Evolutionary conservation across 805 yeast species (phyloP).

Genomic region (Candida maris): DNA sequence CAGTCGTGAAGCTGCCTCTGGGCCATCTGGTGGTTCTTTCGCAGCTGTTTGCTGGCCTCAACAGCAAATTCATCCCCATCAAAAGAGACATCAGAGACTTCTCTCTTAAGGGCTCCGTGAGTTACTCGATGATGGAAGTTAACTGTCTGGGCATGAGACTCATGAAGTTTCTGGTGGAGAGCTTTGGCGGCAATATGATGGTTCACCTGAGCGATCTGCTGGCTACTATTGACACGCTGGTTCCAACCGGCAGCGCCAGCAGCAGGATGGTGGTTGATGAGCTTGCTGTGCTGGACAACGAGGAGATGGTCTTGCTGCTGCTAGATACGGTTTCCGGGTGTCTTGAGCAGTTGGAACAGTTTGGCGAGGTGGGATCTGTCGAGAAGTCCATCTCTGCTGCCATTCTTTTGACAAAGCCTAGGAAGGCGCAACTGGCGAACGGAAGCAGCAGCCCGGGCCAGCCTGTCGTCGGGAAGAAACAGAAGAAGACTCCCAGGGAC

Average conservation of each 20-base stretch:
- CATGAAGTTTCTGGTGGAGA: slow-evolving; percentile 34
- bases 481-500: slow-evolving; percentile 32
- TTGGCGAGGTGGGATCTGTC: slow-evolving; percentile 48
- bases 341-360: slow-evolving; percentile 22
- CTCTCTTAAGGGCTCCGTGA: slow-evolving; percentile 42
- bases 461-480: slow-evolving; percentile 8
- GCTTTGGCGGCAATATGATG: slow-evolving; percentile 35
- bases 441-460: slow-evolving; percentile 11
- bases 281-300: slow-evolving; percentile 28
- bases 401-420: slow-evolving; percentile 41
- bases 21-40: slow-evolving; percentile 50
- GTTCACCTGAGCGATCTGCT: slow-evolving; percentile 51
- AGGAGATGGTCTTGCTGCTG: slow-evolving; percentile 30
- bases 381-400: slow-evolving; percentile 59
- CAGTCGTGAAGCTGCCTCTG: slow-evolving; percentile 51
- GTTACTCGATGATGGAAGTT: slow-evolving; percentile 39
- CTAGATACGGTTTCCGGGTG: slow-evolving; percentile 27
- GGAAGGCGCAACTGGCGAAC: slow-evolving; percentile 19
- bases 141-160: slow-evolving; percentile 45
- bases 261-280: slow-evolving; percentile 39
- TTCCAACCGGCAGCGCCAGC: slow-evolving; percentile 47
- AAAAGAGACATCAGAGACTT: slow-evolving; percentile 58
- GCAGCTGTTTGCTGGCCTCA: slow-evolving; percentile 55
- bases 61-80: slow-evolving; percentile 51
- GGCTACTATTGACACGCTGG: slow-evolving; percentile 51